Conservation (phyloP, 1,284 basidiomycete species). For the Ganoderma sinense region DNA sequence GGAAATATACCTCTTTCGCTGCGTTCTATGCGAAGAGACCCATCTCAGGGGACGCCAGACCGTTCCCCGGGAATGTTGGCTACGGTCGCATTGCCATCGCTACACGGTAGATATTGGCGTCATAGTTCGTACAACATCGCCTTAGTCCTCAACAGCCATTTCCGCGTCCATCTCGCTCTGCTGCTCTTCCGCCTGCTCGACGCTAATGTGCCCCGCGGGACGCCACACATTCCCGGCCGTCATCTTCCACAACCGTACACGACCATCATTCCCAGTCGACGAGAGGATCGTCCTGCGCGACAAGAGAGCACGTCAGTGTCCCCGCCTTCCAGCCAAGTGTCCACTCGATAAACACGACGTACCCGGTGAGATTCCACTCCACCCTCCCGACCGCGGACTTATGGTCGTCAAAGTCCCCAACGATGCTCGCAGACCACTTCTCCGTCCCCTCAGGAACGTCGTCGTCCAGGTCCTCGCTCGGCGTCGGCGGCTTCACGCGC, state of each 20-base stretch:
- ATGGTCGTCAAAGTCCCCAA: constrained; percentile 89
- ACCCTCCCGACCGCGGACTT: constrained; percentile 76
- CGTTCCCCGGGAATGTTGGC: too few species aligned
- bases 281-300: constrained; percentile 81
- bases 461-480: constrained; percentile 37
- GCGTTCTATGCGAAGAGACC: neutral
- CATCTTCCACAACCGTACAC: constrained; percentile 89
- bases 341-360: constrained; percentile 37
- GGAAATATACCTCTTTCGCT: neutral
- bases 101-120: neutral
- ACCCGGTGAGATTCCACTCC: constrained; percentile 92
- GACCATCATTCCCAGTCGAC: constrained; percentile 89
- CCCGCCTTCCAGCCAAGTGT: neutral
- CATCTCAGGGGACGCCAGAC: too few species aligned
- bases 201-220: constrained; percentile 78
- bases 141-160: constrained; percentile 34
- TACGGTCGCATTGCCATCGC: neutral
- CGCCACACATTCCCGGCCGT: constrained; percentile 79
- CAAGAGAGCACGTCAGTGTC: constrained; percentile 1
- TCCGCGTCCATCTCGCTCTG: constrained; percentile 52
- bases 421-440: constrained; percentile 75
- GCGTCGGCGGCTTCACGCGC: constrained; percentile 68
- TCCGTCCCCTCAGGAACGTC: constrained; percentile 47
- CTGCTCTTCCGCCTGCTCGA: constrained; percentile 73
- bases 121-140: too few species aligned